Conservation (phyloP, 768 basidiomycete genomes). For the Naematelia encephala region DNA sequence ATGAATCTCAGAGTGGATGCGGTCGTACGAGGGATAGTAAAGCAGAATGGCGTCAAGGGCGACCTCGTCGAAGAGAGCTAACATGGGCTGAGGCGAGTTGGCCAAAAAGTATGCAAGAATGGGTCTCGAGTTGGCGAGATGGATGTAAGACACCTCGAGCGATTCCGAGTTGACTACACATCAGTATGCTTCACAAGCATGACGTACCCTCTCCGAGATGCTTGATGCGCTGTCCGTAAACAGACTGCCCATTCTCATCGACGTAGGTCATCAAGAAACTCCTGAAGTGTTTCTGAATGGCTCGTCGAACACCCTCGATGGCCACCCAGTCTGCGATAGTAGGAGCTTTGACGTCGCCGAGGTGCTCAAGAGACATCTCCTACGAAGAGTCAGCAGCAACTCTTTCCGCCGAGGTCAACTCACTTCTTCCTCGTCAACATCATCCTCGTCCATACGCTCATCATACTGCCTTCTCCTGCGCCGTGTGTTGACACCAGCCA, state of each 20-base stretch:
- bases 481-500: slow-evolving; percentile 68
- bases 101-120: slow-evolving; percentile 96
- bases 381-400: slow-evolving; percentile 45
- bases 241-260: slow-evolving; percentile 83
- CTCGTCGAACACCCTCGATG: slow-evolving; percentile 80
- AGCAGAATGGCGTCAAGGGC: slow-evolving; percentile 90
- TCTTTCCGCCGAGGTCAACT: slow-evolving; percentile 5
- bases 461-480: slow-evolving; percentile 89
- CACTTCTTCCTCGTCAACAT: slow-evolving; percentile 64
- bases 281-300: slow-evolving; percentile 87
- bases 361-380: slow-evolving; percentile 92
- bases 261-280: slow-evolving; percentile 94
- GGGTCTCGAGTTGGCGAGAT: slow-evolving; percentile 84
- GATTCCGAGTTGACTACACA: slow-evolving; percentile 87
- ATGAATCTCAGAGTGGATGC: slow-evolving; percentile 96
- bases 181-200: neutral
- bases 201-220: slow-evolving; percentile 86
- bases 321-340: slow-evolving; percentile 98
- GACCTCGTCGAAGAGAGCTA: slow-evolving; percentile 90
- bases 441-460: slow-evolving; percentile 83
- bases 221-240: slow-evolving; percentile 91
- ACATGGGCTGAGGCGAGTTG: slow-evolving; percentile 89
- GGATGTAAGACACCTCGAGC: slow-evolving; percentile 94
- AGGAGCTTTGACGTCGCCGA: slow-evolving; percentile 96
- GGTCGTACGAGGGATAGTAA: slow-evolving; percentile 92